Evolutionary conservation across 2,329 filamentous ascomycete species (phyloP).

Genomic region (Karstenula rhodostoma): DNA sequence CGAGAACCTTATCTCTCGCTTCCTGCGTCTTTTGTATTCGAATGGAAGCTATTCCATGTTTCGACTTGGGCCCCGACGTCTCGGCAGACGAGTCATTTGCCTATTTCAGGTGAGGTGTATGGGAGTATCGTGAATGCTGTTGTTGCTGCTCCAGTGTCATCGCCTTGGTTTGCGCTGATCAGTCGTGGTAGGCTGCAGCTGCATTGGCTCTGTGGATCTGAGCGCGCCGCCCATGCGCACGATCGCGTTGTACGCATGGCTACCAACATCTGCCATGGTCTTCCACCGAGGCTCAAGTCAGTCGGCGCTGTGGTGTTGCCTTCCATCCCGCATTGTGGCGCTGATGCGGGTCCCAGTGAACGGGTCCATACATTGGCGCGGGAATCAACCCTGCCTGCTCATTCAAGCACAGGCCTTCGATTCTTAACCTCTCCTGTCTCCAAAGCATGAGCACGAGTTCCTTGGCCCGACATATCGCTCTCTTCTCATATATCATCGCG

Average conservation of each 20-base stretch:
- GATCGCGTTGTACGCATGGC: constrained; percentile 2
- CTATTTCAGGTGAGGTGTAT: not conserved
- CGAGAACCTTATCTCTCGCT: not conserved
- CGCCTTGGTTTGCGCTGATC: constrained; percentile 9
- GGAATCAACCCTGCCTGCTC: constrained; percentile 11
- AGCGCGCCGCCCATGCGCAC: constrained; percentile 13
- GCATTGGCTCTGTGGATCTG: not conserved
- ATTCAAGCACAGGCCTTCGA: constrained; percentile 12
- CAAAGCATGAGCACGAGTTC: not conserved
- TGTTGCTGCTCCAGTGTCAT: not conserved
- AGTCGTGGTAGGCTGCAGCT: constrained; percentile 9
- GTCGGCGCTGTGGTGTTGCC: constrained; percentile 1
- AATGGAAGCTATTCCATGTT: constrained; percentile 1
- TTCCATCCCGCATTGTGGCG: constrained; percentile 7
- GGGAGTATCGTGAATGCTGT: not conserved
- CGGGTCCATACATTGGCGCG: constrained; percentile 4
- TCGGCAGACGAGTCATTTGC: constrained; percentile 7
- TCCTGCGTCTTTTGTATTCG: not conserved
- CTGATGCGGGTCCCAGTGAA: constrained; percentile 2
- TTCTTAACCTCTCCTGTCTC: not conserved
- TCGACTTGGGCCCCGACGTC: not conserved
- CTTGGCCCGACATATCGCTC: not conserved
- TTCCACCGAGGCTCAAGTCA: constrained; percentile 14
- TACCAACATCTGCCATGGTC: constrained; percentile 4
- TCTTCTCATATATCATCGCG: constrained; percentile 4